A percentile compares a stretch with the other conserved stretches of the same genome.
These are phyloP conservation scores for Penicillium polonicum DNA, from an alignment of 2,329 filamentous ascomycete species.

Conservation along the genomic window DNA sequence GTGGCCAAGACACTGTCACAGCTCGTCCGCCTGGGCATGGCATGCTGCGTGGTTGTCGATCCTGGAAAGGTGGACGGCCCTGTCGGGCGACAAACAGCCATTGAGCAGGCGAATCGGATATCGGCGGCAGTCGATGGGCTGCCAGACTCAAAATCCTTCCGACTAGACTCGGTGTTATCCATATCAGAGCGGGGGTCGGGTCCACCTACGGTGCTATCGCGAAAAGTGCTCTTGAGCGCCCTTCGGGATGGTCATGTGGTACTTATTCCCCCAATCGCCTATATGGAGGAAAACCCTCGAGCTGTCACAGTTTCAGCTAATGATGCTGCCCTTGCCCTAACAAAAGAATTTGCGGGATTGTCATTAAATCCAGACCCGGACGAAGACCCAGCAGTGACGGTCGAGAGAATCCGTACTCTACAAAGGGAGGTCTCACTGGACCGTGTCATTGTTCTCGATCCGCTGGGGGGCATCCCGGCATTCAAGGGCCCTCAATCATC, in stretches of 20 bases:
- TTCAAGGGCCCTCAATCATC: conserved; percentile 58
- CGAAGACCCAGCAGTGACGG: conserved; percentile 45
- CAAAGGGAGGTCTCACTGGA: conserved; percentile 66
- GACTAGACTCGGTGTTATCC: conserved; percentile 61
- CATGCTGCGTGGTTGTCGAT: conserved; percentile 80
- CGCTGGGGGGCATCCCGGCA: conserved; percentile 79
- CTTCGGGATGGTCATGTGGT: conserved; percentile 68
- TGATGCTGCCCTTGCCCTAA: conserved; percentile 73
- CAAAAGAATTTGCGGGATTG: conserved; percentile 71
- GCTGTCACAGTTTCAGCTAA: conserved; percentile 53
- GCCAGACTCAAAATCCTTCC: conserved; percentile 65
- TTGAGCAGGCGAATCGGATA: conserved; percentile 69
- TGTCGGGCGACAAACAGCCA: conserved; percentile 48
- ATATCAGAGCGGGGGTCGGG: conserved; percentile 34
- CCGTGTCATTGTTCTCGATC: conserved; percentile 83
- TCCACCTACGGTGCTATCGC: conserved; percentile 39
- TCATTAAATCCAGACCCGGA: conserved; percentile 48
- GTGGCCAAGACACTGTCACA: conserved; percentile 82
- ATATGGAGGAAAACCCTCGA: conserved; percentile 52
- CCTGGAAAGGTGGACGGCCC: conserved; percentile 50
- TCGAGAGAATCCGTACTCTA: conserved; percentile 41
- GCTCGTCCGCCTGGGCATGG: conserved; percentile 75
- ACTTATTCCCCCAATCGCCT: conserved; percentile 66
- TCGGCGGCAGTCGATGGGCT: conserved; percentile 71
- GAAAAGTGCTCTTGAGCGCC: conserved; percentile 61